Conservation (phyloP, 2,329 filamentous ascomycete genomes). For the Scytalidium sp. region DNA sequence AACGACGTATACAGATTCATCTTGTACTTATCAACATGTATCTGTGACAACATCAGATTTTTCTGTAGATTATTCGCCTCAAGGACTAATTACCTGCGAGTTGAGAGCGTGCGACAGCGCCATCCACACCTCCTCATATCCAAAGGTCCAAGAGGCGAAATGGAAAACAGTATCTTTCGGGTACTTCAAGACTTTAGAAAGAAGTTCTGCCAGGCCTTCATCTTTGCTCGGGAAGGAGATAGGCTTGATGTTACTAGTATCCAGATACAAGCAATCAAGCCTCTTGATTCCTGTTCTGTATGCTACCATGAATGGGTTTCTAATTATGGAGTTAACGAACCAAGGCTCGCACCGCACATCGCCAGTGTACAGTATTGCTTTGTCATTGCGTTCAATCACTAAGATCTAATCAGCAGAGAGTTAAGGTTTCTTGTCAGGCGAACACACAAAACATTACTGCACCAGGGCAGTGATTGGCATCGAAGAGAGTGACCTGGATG, state of each 20-base stretch:
- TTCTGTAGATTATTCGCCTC: not conserved
- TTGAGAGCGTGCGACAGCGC: conserved; percentile 69
- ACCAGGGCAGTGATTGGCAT: conserved; percentile 90
- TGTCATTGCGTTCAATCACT: conserved; percentile 70
- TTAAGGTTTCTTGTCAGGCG: not conserved
- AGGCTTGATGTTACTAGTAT: conserved; percentile 69
- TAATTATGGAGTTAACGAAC: conserved; percentile 73
- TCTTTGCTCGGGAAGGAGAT: conserved; percentile 59
- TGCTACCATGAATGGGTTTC: conserved; percentile 71
- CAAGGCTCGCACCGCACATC: conserved; percentile 84
- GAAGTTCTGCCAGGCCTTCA: conserved; percentile 71
- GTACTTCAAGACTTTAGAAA: conserved; percentile 66
- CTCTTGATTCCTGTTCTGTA: conserved; percentile 65
- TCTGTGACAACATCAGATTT: conserved; percentile 34
- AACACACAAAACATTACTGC: conserved; percentile 79
- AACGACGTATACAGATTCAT: conserved; percentile 65
- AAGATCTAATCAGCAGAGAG: conserved; percentile 3
- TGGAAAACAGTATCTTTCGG: conserved; percentile 76
- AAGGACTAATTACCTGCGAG: conserved; percentile 47
- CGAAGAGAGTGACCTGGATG: conserved; percentile 81
- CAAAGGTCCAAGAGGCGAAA: conserved; percentile 86
- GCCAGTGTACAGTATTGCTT: conserved; percentile 81
- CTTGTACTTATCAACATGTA: conserved; percentile 85
- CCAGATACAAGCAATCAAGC: conserved; percentile 82
- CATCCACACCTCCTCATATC: conserved; percentile 90